Base-by-base conservation (phyloP, 257 asterid species). In the Lycium barbarum region DNA sequence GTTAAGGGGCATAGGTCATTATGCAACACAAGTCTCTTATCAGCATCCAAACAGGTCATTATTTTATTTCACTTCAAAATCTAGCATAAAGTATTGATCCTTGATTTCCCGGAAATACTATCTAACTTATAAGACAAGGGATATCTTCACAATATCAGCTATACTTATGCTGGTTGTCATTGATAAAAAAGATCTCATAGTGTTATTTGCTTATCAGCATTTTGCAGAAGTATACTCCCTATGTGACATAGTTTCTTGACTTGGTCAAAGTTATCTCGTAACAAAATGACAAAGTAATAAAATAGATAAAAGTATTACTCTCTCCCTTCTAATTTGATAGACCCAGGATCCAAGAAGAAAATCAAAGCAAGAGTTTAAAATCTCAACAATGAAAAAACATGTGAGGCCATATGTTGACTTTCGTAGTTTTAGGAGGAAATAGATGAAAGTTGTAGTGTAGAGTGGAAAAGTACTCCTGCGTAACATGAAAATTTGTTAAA, bases 41-140 rank as follows among this genome's bases (percentile, higher is more conserved):
- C 80, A 72, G 80, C 80, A 72, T 72, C 80, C 80, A 45, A 72
- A 72, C 58, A 45, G 58, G 80, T 45, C 80, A 45, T 72, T 47
- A 22, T 74, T 74, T 74, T 74, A 74, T 74, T 73, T 47, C 22
- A 72, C 43, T 74, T 55, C 22, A 74, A 74, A 49, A n/a, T 65
- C 43, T 65, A 65, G 72, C 45, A 65, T 26, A 65, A 65, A 65
- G 72, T 65, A 33, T 11, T 65, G 72, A 65, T 63, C 68, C 68
- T 62, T 62, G 68, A 61, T 61, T 61, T 65, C 72, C 72, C 8
- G 1, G 40, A 22, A 11, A 63, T 63, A 63, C 40, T 61, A 18
- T 18, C 66, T 20, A 26, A 73, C 59, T 73, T 47, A 73, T 22
- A 73, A 49, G 61, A 22, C 61, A 3, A 73, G 61, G 59, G 55